These are phyloP conservation scores for Teunomyces stri DNA, from an alignment of 805 yeast genomes.

Conservation along the genomic window DNA sequence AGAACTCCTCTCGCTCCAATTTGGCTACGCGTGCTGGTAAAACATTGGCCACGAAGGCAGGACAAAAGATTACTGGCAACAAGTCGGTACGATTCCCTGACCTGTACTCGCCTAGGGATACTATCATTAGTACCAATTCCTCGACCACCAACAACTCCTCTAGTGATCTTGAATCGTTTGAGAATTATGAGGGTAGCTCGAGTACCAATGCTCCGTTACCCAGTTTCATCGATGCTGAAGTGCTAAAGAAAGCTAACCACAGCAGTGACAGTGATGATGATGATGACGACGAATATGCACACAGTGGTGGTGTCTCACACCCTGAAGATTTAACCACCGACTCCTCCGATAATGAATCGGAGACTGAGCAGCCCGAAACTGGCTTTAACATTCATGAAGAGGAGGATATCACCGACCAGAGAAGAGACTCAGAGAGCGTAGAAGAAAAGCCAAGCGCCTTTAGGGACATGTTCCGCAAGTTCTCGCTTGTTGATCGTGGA, in stretches of 20 bases:
- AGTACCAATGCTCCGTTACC: constrained; percentile 17
- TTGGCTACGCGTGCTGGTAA: constrained; percentile 15
- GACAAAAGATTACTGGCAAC: constrained; percentile 18
- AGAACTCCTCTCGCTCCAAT: constrained; percentile 15
- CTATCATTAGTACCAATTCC: constrained; percentile 26
- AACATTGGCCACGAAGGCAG: constrained; percentile 15
- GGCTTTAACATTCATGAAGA: background rate
- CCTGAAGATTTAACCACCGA: background rate
- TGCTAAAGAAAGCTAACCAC: background rate
- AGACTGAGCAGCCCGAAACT: constrained; percentile 4
- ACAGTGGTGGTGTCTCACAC: background rate
- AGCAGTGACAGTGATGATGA: constrained; percentile 11
- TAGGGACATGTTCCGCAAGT: constrained; percentile 33
- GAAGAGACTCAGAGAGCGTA: background rate
- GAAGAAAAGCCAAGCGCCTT: constrained; percentile 14
- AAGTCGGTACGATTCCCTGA: constrained; percentile 32
- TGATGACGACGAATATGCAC: constrained; percentile 9
- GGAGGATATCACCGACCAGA: constrained; percentile 6
- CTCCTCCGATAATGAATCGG: constrained; percentile 1
- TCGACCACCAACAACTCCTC: constrained; percentile 20
- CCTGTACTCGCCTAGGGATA: constrained; percentile 20
- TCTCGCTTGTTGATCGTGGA: constrained; percentile 34
- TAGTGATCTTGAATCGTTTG: constrained; percentile 13
- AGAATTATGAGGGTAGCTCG: constrained; percentile 1
- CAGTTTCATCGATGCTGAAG: constrained; percentile 16